Conservation (phyloP, 106 monocot genomes). For the Vanilla planifolia region DNA sequence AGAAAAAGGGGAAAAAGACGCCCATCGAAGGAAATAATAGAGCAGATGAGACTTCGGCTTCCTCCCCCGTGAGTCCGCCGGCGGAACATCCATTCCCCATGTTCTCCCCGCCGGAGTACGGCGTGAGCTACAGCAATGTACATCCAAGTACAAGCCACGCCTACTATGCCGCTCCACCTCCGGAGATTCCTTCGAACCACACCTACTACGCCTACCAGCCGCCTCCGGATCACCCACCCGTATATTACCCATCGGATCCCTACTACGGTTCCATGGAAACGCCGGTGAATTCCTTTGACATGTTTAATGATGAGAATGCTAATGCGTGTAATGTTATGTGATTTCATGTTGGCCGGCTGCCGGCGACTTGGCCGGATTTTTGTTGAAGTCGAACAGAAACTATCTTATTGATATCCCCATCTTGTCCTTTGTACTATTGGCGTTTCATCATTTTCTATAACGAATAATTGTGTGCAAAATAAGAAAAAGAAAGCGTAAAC, state of each 20-base stretch:
- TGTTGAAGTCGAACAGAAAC: too few relatives aligned
- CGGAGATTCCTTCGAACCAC: constrained; percentile 4
- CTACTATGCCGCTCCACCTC: constrained; percentile 10
- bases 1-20: constrained; percentile 18
- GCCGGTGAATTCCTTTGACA: too few relatives aligned
- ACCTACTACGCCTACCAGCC: neutral
- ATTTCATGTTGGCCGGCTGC: too few relatives aligned
- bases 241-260: neutral
- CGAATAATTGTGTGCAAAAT: too few relatives aligned
- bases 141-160: constrained; percentile 32
- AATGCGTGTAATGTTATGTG: too few relatives aligned
- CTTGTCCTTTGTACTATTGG: too few relatives aligned
- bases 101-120: constrained; percentile 13
- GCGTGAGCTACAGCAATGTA: constrained; percentile 37
- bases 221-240: neutral
- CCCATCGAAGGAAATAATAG: neutral
- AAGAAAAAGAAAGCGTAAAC: too few relatives aligned
- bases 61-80: neutral
- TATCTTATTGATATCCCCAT: too few relatives aligned
- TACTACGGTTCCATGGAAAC: too few relatives aligned
- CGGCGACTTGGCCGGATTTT: too few relatives aligned
- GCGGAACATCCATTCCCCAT: neutral
- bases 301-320: too few relatives aligned
- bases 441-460: too few relatives aligned
- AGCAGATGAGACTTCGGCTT: neutral